Base-by-base conservation (phyloP, 805 yeast genomes). In the Candida saitoana region DNA sequence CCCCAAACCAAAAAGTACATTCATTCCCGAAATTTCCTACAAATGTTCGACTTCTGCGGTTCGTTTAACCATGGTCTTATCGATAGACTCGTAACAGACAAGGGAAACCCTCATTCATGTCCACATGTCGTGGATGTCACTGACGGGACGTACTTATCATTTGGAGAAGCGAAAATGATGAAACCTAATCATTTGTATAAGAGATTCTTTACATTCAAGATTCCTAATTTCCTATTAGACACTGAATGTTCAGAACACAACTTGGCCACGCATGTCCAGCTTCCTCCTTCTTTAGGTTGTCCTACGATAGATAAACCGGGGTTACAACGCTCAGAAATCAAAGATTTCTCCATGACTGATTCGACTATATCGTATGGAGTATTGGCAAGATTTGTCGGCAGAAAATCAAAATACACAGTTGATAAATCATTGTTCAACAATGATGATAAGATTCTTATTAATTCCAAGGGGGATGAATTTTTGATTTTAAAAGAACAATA, bases 11-110 rank as follows among this genome's bases (percentile, higher is more conserved):
- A 36, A 36, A 44, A 41, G 29, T 47, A 47, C 3, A 36, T 49
- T 19, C 52, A 49, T 11, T 45, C 51, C 27, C 59, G 59, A 35
- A 64, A 63, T 19, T 69, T 76, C 46, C 52, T 77, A 38, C 69
- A 69, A 40, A 73, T 74, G 69, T 73, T 68, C 41, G 83, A 78
- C 52, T 56, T 77, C 22, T 59, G 65, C 40, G 84, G 82, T 2
- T 68, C 76, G 34, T 79, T 71, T 66, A 71, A 74, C 44, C 61
- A 63, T 39, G 70, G 57, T 2, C 45, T 45, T 40, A 56, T 69
- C 32, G 57, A 59, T 44, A 44, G 73, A 4, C 49, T 67, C 14
- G 38, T 62, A 3, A 52, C 60, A 3, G 71, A 64, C 6, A 38
- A 35, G 4, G 36, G 33, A 4, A 29, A 39, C 12, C 46, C 56